A percentile compares a stretch with the other conserved stretches of the same genome.
Evolutionary conservation across 441 rosid genomes (phyloP).

Genomic region (Omphalea diandra): DNA sequence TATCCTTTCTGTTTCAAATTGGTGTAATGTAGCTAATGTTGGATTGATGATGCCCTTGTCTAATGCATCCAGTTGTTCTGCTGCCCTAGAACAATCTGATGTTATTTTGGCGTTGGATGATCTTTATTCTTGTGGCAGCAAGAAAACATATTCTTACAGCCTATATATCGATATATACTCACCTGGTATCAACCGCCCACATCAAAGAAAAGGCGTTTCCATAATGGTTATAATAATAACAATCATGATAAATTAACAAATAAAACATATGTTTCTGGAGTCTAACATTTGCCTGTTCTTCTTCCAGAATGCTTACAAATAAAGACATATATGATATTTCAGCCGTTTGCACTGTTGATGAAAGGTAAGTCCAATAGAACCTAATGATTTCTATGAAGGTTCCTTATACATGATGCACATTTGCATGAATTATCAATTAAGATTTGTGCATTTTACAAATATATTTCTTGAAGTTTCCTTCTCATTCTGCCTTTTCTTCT

Average conservation of each 20-base stretch:
- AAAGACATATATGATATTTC: conserved; percentile 74
- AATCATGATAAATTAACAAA: background rate
- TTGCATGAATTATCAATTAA: background rate
- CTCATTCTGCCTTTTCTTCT: background rate
- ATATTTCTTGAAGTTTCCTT: background rate
- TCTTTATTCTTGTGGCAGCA: background rate
- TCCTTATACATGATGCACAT: background rate
- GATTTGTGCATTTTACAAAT: background rate
- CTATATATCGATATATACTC: background rate
- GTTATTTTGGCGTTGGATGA: no score
- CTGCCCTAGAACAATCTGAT: background rate
- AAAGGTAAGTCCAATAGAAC: conserved; percentile 45
- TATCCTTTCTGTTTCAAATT: background rate
- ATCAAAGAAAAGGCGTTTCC: background rate
- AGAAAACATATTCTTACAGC: background rate
- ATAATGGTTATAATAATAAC: background rate
- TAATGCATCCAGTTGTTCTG: background rate
- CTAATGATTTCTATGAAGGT: background rate
- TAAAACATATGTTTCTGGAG: background rate
- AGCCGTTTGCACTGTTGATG: conserved; percentile 66
- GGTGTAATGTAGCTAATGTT: background rate
- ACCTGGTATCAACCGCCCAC: no score
- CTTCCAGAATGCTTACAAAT: conserved; percentile 53
- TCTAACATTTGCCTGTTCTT: conserved; percentile 8
- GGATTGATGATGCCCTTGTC: background rate